These are phyloP conservation scores for Pelargonium australe DNA, from an alignment of 441 rosid species.

Conservation along the genomic window DNA sequence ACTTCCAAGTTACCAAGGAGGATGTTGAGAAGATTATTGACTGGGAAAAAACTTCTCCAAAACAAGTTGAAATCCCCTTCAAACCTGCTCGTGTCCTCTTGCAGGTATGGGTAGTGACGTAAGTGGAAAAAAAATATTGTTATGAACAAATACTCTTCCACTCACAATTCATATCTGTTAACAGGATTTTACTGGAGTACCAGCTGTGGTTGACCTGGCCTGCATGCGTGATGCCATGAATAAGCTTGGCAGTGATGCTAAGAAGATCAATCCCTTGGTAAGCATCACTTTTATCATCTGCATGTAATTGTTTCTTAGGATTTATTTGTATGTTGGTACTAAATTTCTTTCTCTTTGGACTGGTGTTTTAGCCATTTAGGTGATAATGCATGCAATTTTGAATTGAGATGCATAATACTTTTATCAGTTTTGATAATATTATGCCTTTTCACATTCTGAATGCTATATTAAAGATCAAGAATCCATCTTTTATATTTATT, in stretches of 20 bases:
- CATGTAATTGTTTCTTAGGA: conserved; percentile 4
- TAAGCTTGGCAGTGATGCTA: conserved; percentile 80
- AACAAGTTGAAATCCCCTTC: conserved; percentile 97
- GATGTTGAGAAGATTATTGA: conserved; percentile 95
- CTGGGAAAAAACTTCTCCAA: conserved; percentile 87
- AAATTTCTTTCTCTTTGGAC: conserved; percentile 5
- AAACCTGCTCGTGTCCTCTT: conserved; percentile 98
- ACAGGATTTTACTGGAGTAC: conserved; percentile 99
- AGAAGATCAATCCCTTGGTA: conserved; percentile 95
- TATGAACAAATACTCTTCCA: conserved; percentile 9
- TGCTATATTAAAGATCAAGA: neutral
- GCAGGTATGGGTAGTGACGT: conserved; percentile 41
- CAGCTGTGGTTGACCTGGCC: conserved; percentile 98
- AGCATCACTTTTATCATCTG: conserved; percentile 3
- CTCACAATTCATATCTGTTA: conserved; percentile 13
- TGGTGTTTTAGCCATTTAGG: neutral
- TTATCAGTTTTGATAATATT: too few species aligned
- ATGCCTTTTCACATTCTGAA: too few species aligned
- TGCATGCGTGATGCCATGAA: conserved; percentile 99
- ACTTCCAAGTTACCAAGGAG: conserved; percentile 90
- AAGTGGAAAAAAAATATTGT: neutral
- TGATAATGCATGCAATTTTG: neutral
- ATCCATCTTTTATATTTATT: neutral
- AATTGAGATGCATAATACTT: neutral
- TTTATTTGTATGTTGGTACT: neutral